Evolutionary conservation across 768 basidiomycete genomes (phyloP).

Genomic region (Xerocomus brunneocitrinus): DNA sequence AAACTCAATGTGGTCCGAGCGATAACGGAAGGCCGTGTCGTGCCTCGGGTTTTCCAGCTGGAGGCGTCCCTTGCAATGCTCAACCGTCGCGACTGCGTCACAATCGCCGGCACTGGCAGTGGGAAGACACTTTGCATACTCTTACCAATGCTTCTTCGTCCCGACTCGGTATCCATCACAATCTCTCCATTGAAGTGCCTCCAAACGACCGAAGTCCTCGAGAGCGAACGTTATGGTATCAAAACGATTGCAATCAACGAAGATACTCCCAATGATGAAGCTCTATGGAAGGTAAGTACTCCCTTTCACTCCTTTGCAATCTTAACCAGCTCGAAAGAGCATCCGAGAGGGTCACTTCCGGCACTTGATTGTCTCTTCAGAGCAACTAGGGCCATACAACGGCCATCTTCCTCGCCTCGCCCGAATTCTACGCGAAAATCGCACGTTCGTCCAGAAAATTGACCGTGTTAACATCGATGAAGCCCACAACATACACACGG

Average conservation of each 20-base stretch:
- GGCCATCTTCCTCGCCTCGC: too few relatives aligned
- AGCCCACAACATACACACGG: too few relatives aligned
- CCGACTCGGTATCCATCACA: neutral
- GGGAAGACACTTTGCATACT: slow-evolving; percentile 1
- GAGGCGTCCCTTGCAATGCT: neutral
- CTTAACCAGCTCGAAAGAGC: too few relatives aligned
- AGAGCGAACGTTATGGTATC: neutral
- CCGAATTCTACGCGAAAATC: too few relatives aligned
- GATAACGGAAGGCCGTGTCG: neutral
- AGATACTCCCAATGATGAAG: neutral
- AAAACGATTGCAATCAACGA: slow-evolving; percentile 5
- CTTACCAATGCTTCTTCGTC: neutral
- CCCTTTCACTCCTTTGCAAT: neutral
- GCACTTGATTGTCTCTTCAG: too few relatives aligned
- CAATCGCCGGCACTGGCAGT: neutral
- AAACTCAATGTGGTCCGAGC: neutral
- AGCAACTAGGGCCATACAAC: too few relatives aligned
- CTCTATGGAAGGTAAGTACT: neutral
- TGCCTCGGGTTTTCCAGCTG: neutral
- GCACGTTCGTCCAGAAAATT: too few relatives aligned
- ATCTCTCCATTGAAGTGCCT: slow-evolving; percentile 3
- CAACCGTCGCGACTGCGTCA: neutral
- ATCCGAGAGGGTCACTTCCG: too few relatives aligned
- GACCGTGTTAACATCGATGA: too few relatives aligned
- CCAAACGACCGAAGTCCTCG: slow-evolving; percentile 1